Base-by-base conservation (phyloP, 2,329 filamentous ascomycete genomes). In the Diplodia corticola region DNA sequence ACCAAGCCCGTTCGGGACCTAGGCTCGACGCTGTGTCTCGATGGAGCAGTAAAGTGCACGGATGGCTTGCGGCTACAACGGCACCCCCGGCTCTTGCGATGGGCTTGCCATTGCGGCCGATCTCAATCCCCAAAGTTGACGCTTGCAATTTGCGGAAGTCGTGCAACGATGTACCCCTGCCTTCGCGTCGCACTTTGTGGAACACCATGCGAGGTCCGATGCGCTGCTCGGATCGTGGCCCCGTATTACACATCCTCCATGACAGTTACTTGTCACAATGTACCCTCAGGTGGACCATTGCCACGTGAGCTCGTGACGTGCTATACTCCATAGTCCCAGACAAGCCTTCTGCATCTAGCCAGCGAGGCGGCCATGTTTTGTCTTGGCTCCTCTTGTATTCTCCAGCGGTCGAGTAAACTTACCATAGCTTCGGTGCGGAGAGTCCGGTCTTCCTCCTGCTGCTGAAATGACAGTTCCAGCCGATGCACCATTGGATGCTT, bases 1-100 rank as follows among this genome's bases (percentile, higher is more conserved):
- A 44, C 57, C 44, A 61, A 50, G 57, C 57, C 57, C 22, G 26
- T 49, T 61, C 17, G 7, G 57, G 57, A 9, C 46, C 4, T 13
- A 48, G 20, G 15, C 6, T 26, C 17, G 5, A 30, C 26, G 24
- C 40, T 13, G 55, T 48, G 24, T 22, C 6, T 30, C 10, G 55
- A 46, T 60, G 55, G 40, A 48, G n/a, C 44, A 61, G 57, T 49
- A 61, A 5, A 35, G 57, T 49, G n/a, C 9, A 46, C 57, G 40
- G 26, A 10, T 61, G 57, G 55, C 55, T 60, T 60, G 37, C 37
- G 46, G 40, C 28, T 33, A n/a, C n/a, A 20, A 35, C 28, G n/a
- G 51, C 30, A n/a, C 28, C 28, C 28, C 35, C 22, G 24, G 54
- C 35, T 10, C n/a, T 35, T 59, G 37, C n/a, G 13, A 46, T n/a